Evolutionary conservation across 2,329 filamentous ascomycete genomes (phyloP), one percentile per base, ranked within the genome.

Genomic region (Onygena corvina): DNA sequence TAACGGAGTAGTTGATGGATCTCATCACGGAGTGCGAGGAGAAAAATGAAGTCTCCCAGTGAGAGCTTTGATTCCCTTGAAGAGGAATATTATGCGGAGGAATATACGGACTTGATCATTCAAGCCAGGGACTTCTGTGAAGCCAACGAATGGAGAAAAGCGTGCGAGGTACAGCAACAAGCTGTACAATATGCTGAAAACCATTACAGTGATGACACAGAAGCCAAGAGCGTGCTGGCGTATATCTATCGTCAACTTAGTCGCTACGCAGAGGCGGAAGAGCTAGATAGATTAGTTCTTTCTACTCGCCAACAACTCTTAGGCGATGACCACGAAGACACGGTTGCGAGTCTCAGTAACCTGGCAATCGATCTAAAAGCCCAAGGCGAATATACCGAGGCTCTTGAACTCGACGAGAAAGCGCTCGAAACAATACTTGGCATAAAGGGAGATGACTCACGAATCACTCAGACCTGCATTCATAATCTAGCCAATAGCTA

Each of bases 301-400:
- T 50, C 52, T 45, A 50, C 49, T 4, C 52, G 46, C 2, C 50
- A 57, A 30, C 52, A 33, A 34, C 29, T 54, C 23, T 51, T 59
- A 11, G 58, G 59, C 2, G 20, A 46, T 11, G 56, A 62, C 29
- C 56, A 62, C 52, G 56, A 53, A 18, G 33, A 55, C 16, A 63
- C 60, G 4, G 42, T 46, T 21, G 25, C 29, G 14, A 46, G 42
- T 12, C 25, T 46, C 16, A 46, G 31, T 33, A 46, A 46, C 12
- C 42, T 46, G 21, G 36, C 36, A 25, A 40, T 40, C 18, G 36
- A 40, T n/a, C n/a, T 40, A 21, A 40, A 40, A 12, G 36, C 36
- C 7, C 36, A 40, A 23, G 36, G 36, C 6, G 36, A 40, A 40
- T 40, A 40, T 40, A 21, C 21, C 20, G 18, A 40, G 36, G 21